These are phyloP conservation scores for Antitrichia curtipendula DNA, from an alignment of 225 moss, liverwort and hornwort species.

Conservation along the genomic window DNA sequence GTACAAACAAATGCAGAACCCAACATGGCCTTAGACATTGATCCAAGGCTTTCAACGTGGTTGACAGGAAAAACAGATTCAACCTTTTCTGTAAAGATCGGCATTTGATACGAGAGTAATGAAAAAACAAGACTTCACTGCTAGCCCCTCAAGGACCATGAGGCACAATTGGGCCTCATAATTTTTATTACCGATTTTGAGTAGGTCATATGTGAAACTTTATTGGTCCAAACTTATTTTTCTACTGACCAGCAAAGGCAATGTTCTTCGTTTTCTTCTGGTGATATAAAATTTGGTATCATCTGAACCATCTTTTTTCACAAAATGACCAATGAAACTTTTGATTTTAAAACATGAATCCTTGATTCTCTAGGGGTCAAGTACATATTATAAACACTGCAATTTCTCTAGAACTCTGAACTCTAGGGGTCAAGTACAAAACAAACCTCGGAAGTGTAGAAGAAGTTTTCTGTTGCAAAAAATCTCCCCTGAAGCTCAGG, in stretches of 20 bases:
- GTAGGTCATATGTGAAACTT: neutral
- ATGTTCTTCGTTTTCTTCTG: neutral
- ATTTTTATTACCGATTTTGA: neutral
- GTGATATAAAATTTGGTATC: neutral
- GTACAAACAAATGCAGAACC: neutral
- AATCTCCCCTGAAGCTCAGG: conserved; percentile 49
- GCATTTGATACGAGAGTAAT: neutral
- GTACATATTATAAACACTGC: neutral
- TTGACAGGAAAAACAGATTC: neutral
- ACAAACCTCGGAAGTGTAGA: conserved; percentile 55
- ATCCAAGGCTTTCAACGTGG: neutral
- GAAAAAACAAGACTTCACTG: neutral
- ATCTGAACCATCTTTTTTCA: neutral
- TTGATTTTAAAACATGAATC: neutral
- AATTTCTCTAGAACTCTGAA: neutral
- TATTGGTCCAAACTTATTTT: neutral
- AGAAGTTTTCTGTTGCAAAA: conserved; percentile 59
- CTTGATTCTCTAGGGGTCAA: neutral
- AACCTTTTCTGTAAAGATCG: neutral
- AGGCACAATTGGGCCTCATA: neutral
- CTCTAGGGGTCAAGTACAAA: neutral
- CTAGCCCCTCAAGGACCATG: neutral
- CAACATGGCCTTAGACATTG: neutral
- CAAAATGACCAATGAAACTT: neutral
- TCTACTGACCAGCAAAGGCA: neutral